phyloP scores from a whole-genome alignment of 2,329 filamentous ascomycete species.

The Cryphonectria parasitica region DNA sequence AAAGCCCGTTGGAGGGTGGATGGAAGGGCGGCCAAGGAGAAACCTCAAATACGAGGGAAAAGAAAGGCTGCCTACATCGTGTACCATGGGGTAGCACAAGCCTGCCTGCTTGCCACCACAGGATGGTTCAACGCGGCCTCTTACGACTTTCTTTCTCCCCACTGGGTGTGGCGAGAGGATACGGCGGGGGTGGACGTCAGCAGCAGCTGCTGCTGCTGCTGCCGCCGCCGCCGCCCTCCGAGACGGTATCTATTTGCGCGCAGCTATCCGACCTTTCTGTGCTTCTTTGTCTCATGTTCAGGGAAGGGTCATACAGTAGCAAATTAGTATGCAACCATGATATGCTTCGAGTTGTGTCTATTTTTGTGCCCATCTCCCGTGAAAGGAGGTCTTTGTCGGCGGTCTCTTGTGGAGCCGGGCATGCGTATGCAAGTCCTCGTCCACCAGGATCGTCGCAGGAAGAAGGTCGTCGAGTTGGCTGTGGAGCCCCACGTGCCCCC shows the following conservation, averaged over 20 bases:
- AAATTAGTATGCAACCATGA: background rate
- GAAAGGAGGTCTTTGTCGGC: background rate
- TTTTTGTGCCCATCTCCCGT: background rate
- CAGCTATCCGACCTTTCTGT: background rate
- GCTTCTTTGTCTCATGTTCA: background rate
- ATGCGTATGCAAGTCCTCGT: background rate
- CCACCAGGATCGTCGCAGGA: background rate
- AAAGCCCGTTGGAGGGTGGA: background rate
- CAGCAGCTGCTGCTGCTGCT: background rate
- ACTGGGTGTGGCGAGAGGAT: background rate
- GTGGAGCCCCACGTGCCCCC: slow-evolving; percentile 1
- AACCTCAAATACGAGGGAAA: background rate
- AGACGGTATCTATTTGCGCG: background rate
- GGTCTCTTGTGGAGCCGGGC: background rate
- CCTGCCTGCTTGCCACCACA: background rate
- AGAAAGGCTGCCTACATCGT: background rate
- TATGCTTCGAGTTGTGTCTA: background rate
- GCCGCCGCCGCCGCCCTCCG: background rate
- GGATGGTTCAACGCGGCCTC: background rate
- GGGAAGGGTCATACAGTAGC: background rate
- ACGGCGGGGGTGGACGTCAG: background rate
- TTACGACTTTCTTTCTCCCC: background rate
- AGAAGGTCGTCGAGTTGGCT: no score
- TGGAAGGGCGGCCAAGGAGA: background rate
- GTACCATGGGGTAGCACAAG: background rate